phyloP scores from a whole-genome alignment of 2,329 filamentous ascomycete species.

The Fusarium nodosum region DNA sequence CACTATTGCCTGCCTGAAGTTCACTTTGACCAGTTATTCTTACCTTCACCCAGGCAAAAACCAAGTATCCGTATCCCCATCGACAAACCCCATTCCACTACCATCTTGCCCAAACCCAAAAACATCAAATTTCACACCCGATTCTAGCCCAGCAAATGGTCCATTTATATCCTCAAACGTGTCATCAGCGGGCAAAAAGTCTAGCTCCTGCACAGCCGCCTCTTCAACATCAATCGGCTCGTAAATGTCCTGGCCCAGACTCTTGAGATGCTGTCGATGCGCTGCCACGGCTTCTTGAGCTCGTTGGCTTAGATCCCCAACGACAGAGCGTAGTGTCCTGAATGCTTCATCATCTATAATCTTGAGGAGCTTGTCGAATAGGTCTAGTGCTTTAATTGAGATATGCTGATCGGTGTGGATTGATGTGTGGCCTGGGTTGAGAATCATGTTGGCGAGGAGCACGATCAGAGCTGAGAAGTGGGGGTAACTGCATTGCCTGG shows the following conservation, averaged over 20 bases:
- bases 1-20: no score
- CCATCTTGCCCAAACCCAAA: conserved; percentile 15
- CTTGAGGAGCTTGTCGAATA: conserved; percentile 49
- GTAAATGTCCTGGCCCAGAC: conserved; percentile 12
- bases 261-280: conserved; percentile 12
- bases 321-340: conserved; percentile 20
- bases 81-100: conserved; percentile 12
- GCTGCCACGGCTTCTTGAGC: conserved; percentile 35
- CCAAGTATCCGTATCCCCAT: conserved; percentile 1
- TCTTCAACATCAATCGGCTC: conserved; percentile 17
- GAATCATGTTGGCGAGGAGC: conserved; percentile 52
- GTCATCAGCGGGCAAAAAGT: conserved; percentile 19
- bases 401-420: conserved; percentile 51
- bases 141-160: conserved; percentile 29
- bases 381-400: conserved; percentile 45
- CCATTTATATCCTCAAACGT: conserved; percentile 29
- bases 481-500: conserved; percentile 50
- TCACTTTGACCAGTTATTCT: no score
- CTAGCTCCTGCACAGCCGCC: conserved; percentile 2
- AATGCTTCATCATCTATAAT: conserved; percentile 41
- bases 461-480: conserved; percentile 55
- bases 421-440: conserved; percentile 47
- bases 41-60: not conserved
- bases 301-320: conserved; percentile 42
- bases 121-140: conserved; percentile 16